Evolutionary conservation across 176 grass and related monocot genomes (phyloP).

Genomic region (Oryza coarctata): DNA sequence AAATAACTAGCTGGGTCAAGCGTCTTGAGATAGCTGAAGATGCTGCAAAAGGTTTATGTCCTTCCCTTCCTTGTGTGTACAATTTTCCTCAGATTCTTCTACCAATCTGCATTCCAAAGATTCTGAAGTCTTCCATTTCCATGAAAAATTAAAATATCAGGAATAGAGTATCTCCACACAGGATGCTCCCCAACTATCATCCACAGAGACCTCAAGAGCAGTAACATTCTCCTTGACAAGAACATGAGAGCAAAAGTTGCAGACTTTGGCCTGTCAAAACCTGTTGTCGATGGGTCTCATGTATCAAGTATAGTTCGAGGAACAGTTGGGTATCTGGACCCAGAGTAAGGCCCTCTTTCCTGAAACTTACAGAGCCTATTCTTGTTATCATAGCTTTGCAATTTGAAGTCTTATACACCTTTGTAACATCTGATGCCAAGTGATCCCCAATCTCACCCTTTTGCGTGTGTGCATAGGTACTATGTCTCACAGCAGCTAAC

Average conservation of each 20-base stretch:
- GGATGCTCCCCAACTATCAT: constrained; percentile 96
- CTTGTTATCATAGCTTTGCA: neutral
- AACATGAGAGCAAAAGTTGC: constrained; percentile 85
- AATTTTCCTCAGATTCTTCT: neutral
- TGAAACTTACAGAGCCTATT: neutral
- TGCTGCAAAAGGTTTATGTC: constrained; percentile 85
- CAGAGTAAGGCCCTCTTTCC: constrained; percentile 61
- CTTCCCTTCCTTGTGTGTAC: neutral
- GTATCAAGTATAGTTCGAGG: constrained; percentile 86
- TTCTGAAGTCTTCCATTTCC: neutral
- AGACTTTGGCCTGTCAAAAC: constrained; percentile 94
- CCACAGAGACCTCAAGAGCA: constrained; percentile 93
- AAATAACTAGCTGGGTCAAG: constrained; percentile 86
- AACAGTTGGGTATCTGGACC: constrained; percentile 89
- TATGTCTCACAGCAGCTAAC: constrained; percentile 93
- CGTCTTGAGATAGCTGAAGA: constrained; percentile 98
- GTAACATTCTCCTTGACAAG: constrained; percentile 92
- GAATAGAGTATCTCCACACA: constrained; percentile 95
- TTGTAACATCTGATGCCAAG: neutral
- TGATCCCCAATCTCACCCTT: neutral
- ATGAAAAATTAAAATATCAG: constrained; percentile 38
- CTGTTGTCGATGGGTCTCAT: constrained; percentile 68
- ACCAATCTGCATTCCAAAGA: neutral
- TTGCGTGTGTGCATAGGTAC: constrained; percentile 63
- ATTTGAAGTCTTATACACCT: neutral